Evolutionary conservation across 2,329 filamentous ascomycete species (phyloP).

Genomic region (Botrytis paeoniae): DNA sequence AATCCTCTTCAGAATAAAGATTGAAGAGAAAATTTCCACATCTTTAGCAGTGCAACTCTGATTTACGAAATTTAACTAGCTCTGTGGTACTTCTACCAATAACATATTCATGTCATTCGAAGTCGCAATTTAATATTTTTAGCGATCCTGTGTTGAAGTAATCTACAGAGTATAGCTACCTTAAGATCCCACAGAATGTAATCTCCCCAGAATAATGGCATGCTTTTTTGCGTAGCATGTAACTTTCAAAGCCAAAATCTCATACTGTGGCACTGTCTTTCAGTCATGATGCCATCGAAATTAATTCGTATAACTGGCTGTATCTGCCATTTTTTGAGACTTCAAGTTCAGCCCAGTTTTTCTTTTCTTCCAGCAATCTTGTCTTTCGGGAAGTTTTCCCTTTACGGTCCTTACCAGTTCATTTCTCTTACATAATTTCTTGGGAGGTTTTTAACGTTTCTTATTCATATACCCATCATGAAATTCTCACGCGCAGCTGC

Average conservation of each 20-base stretch:
- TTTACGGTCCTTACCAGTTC: slow-evolving; percentile 14
- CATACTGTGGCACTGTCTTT: slow-evolving; percentile 7
- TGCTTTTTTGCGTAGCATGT: not conserved
- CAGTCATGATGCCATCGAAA: not conserved
- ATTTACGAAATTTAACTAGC: not conserved
- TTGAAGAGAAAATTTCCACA: slow-evolving; percentile 17
- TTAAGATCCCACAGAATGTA: slow-evolving; percentile 10
- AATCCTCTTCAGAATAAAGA: not conserved
- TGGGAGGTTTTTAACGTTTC: not conserved
- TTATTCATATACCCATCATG: slow-evolving; percentile 7
- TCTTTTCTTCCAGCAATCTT: not conserved
- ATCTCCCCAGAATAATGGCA: not conserved
- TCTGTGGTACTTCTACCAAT: not conserved
- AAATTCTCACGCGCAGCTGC: slow-evolving; percentile 9
- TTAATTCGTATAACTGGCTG: not conserved
- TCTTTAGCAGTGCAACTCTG: not conserved
- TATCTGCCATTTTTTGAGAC: not conserved
- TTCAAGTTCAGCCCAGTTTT: not conserved
- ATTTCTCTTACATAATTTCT: not conserved
- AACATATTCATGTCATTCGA: not conserved
- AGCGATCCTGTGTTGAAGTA: not conserved
- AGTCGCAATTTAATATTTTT: not conserved
- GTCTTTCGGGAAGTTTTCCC: slow-evolving; percentile 6
- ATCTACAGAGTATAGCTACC: not conserved
- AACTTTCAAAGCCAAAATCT: not conserved